Conservation (phyloP, 1,139 yeast genomes). For the Blastobotrys malaysiensis region DNA sequence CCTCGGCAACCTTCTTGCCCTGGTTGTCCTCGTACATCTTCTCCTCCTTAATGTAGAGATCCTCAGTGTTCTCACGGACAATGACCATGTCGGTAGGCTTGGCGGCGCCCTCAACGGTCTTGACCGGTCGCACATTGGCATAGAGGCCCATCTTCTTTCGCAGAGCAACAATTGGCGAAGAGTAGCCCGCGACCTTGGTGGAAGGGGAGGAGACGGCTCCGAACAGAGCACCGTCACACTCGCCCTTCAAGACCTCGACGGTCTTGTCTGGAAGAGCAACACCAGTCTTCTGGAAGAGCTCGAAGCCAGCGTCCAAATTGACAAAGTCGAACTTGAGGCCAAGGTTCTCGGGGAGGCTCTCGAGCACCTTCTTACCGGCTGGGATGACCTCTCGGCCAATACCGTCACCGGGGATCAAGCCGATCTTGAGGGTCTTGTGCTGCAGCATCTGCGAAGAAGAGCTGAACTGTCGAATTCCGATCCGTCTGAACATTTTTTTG, state of each 20-base stretch:
- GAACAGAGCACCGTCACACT: slow-evolving; percentile 94
- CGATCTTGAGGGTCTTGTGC: slow-evolving; percentile 23
- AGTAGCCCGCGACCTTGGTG: slow-evolving; percentile 89
- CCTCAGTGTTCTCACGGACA: slow-evolving; percentile 98
- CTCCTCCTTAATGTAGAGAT: slow-evolving; percentile 91
- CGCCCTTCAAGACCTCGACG: slow-evolving; percentile 65
- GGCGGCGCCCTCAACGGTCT: slow-evolving; percentile 76
- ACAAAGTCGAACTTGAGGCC: slow-evolving; percentile 81
- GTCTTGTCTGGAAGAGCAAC: slow-evolving; percentile 93
- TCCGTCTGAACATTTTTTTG: background rate
- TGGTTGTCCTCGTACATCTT: slow-evolving; percentile 61
- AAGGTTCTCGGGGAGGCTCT: slow-evolving; percentile 67
- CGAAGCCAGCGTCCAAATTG: slow-evolving; percentile 89
- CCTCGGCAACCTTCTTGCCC: slow-evolving; percentile 88
- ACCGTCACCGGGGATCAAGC: slow-evolving; percentile 96
- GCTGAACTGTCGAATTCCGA: background rate
- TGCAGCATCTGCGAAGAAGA: background rate
- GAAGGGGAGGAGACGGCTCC: slow-evolving; percentile 97
- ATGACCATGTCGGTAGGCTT: slow-evolving; percentile 95
- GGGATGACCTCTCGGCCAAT: slow-evolving; percentile 97
- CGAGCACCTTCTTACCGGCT: slow-evolving; percentile 80
- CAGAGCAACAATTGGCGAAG: slow-evolving; percentile 96
- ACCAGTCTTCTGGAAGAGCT: slow-evolving; percentile 86
- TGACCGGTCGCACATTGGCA: slow-evolving; percentile 97
- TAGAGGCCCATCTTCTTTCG: slow-evolving; percentile 91